Conservation (phyloP, 495 filamentous ascomycete genomes). For the Neurospora sp. region DNA sequence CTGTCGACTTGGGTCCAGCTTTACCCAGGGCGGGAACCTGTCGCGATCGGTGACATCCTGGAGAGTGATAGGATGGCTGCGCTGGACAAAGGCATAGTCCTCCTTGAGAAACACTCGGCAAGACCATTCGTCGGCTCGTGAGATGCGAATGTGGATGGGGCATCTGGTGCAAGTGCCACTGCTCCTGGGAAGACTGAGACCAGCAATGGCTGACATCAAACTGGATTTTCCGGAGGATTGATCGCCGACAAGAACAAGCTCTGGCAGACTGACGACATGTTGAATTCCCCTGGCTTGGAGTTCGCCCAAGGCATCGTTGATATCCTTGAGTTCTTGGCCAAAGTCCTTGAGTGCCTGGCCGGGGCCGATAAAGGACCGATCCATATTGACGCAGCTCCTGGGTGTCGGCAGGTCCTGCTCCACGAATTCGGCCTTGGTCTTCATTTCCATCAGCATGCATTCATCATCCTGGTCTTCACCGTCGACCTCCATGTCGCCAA, state of each 20-base stretch:
- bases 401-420: background rate
- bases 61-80: slow-evolving; percentile 18
- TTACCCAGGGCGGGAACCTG: slow-evolving; percentile 37
- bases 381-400: slow-evolving; percentile 4
- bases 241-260: slow-evolving; percentile 71
- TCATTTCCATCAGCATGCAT: slow-evolving; percentile 12
- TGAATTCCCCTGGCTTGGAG: slow-evolving; percentile 38
- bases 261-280: slow-evolving; percentile 54
- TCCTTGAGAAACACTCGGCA: slow-evolving; percentile 53
- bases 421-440: background rate
- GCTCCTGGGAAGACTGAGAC: slow-evolving; percentile 62
- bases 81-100: slow-evolving; percentile 40
- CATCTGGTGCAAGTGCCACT: slow-evolving; percentile 67
- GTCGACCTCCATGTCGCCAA: background rate
- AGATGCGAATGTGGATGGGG: slow-evolving; percentile 67
- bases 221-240: slow-evolving; percentile 75
- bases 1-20: slow-evolving; percentile 7
- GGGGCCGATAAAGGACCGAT: slow-evolving; percentile 23
- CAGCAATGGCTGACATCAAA: slow-evolving; percentile 68
- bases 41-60: slow-evolving; percentile 30
- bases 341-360: slow-evolving; percentile 30
- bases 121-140: slow-evolving; percentile 47
- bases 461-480: slow-evolving; percentile 10
- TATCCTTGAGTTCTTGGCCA: slow-evolving; percentile 33
- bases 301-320: slow-evolving; percentile 38